Base-by-base conservation (phyloP, 345 rosid genomes). In the Eucalyptus microcorys region DNA sequence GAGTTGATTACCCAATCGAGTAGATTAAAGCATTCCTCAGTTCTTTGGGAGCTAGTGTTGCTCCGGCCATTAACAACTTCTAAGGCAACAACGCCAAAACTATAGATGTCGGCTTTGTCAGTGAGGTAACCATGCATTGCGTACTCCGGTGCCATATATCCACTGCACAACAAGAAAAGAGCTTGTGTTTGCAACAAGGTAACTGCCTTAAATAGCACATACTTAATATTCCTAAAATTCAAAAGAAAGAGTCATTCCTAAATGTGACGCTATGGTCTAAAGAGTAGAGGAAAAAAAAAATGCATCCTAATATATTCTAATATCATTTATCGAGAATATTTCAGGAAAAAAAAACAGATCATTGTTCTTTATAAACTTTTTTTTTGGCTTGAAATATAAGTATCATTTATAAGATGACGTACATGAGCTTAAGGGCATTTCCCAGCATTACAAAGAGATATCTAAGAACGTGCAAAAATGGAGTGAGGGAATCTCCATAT, bases 91-190 rank as follows among this genome's bases (percentile, higher is more conserved):
- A 92, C 19, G 14, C 93, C 94, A 64, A 92, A 92, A 89, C 93
- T 92, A 85, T 92, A 91, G 24, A 91, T 92, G 86, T 92, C 91
- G 40, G 92, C 91, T 86, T 93, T 93, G 7, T 88, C 89, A 22
- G 92, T 90, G 87, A 93, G 85, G 88, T 93, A 85, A 49, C 93
- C 93, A 30, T 89, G 87, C 90, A 90, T 88, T 86, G 92, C 94
- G 86, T 92, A 92, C 87, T 92, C 93, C 5, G 92, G 92, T n/a
- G 93, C 93, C 93, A 91, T 91, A 48, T 91, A 93, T 89, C 92
- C 94, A 32, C 91, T 90, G 91, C 64, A 92, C 32, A 64, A 49
- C 53, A 49, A 30, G 32, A 49, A 81, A 32, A 50, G 15, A 61
- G 66, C 14, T 27, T 27, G 68, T 30, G 68, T 61, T 61, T 61